Evolutionary conservation across 2,329 filamentous ascomycete species (phyloP), one percentile per base, ranked within the genome.

Genomic region (Neonectria faginata): DNA sequence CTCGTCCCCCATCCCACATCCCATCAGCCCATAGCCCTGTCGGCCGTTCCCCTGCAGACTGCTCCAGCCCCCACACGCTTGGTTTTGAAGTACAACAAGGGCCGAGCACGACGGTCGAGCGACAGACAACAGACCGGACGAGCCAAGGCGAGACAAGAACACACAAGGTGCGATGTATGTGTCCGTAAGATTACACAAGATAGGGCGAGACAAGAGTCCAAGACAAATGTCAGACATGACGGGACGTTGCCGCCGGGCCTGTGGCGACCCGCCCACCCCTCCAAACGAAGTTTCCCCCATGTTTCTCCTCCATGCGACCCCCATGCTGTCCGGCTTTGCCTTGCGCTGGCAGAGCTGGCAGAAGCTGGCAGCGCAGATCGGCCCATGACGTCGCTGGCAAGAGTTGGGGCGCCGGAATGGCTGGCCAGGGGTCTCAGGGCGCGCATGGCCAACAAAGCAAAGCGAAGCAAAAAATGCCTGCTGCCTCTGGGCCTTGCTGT

Each of bases 351-450:
- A 29, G n/a, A 44, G 27, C 41, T 18, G 29, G 22, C 44, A 33
- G 42, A 33, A 27, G 52, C 33, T 48, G 52, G 59, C 57, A 44
- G 22, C n/a, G 59, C 44, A 47, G 50, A 64, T 64, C 57, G 55
- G 45, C 62, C 51, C 60, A 67, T 69, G 67, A 69, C 64, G 65
- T 67, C 62, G 65, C 48, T 58, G 47, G 56, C 55, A 39, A 48
- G 47, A 53, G 41, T 44, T 53, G 52, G 25, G 36, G 45, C 25
- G 25, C 25, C 5, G 48, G 44, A 57, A 57, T 61, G 62, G 41
- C 44, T 52, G 55, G 16, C 36, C 57, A 64, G 57, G 55, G 42
- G 25, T 59, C 54, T 45, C 31, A 27, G 48, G n/a, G 55, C 14
- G 51, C 55, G 59, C 60, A 62, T 66, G 63, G 63, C 60, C 55